Evolutionary conservation across 768 basidiomycete genomes (phyloP), one percentile per base, ranked within the genome.

Genomic region (Hypsizygus marmoreus): DNA sequence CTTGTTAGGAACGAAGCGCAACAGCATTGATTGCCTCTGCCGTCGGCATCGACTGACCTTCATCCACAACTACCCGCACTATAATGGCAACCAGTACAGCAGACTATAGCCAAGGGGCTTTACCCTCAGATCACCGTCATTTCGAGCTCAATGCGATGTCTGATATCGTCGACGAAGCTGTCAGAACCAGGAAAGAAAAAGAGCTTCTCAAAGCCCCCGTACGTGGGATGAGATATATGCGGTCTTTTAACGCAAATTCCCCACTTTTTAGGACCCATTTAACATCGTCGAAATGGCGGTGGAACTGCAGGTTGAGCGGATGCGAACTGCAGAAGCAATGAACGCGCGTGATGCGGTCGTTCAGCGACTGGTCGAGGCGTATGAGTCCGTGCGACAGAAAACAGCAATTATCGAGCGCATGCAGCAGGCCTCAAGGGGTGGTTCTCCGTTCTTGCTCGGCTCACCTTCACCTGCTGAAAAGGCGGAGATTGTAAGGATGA

Each of bases 341-440:
- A 68, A 65, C 20, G 86, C 86, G 23, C 79, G 86, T 30, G 86
- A 89, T 56, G 75, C 72, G 23, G 77, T 75, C 12, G 76, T 85
- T 1, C 64, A 75, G 31, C 78, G 77, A 23, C 73, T 89, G 10
- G 70, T 76, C 24, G 75, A 80, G 35, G 83, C 83, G 8, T 84
- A 81, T 56, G 59, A 67, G 11, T 80, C 81, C 0, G 67, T 88
- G 53, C 75, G 75, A n/a, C 74, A 83, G 58, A 86, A 87, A 63
- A 71, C 75, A 1, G 68, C 70, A 16, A 59, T 68, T 6, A 76
- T 87, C 46, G 70, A 75, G 25, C 68, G 61, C 6, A 59, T 86
- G 33, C 73, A 71, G 70, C 42, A 53, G 29, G 54, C 43, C 14
- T 34, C 50, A 14, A 54, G 45, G 30, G 34, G 30, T 6, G 34